Evolutionary conservation across 73 alveolate genomes (phyloP).

Genomic region (Diophrys appendiculata): DNA sequence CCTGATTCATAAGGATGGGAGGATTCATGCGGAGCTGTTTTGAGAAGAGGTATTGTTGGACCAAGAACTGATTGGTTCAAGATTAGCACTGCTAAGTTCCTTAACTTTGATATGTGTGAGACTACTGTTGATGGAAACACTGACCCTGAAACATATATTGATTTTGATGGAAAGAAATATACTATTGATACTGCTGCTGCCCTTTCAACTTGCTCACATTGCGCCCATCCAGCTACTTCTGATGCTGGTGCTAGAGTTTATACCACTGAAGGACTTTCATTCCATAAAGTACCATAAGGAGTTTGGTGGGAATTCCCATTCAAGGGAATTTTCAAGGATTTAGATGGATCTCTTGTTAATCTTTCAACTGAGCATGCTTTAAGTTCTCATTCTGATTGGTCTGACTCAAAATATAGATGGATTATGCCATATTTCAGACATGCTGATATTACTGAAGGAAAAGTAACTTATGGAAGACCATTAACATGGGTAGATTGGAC

Average conservation of each 20-base stretch:
- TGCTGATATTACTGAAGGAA: conserved; percentile 11
- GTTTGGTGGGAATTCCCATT: conserved; percentile 23
- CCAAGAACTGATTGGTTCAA: no score
- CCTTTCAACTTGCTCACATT: conserved; percentile 74
- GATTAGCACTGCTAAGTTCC: no score
- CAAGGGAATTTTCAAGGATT: conserved; percentile 22
- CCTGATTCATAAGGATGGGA: no score
- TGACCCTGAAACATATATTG: no score
- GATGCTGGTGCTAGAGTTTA: conserved; percentile 51
- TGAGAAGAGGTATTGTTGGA: no score
- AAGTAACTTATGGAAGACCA: conserved; percentile 1
- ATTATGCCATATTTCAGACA: conserved; percentile 13
- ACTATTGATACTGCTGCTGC: conserved; percentile 41
- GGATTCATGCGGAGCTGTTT: no score
- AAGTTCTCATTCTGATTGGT: no score
- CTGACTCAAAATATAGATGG: conserved; percentile 43
- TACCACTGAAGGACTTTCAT: background rate
- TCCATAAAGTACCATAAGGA: background rate
- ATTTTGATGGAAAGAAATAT: no score
- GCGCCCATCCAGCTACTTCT: conserved; percentile 31
- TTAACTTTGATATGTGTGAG: no score
- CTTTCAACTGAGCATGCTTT: no score
- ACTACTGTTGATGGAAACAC: no score
- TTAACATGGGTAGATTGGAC: background rate
- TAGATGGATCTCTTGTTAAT: conserved; percentile 19